Percentiles rank a stretch among this genome's conserved stretches.
These are phyloP conservation scores for Pichia sp. DNA, from an alignment of 1,139 yeast species.

Conservation along the genomic window DNA sequence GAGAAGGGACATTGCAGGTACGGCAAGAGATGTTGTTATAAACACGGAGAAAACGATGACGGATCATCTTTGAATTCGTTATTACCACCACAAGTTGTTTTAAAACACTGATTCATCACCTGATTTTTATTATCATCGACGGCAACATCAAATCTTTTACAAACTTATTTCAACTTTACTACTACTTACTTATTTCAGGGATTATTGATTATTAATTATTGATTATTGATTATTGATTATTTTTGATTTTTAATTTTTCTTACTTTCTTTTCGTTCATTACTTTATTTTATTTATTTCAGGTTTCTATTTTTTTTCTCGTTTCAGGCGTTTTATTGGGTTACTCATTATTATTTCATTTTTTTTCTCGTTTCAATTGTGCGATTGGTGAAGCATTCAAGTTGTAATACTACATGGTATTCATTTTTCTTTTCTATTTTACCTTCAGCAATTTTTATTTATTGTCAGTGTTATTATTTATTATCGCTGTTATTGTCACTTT, in stretches of 20 bases:
- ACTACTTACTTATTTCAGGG: neutral
- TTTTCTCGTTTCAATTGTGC: neutral
- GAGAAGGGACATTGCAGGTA: constrained; percentile 80
- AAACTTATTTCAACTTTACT: neutral
- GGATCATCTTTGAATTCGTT: constrained; percentile 12
- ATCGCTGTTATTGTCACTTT: neutral
- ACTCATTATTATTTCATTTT: neutral
- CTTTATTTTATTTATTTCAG: neutral
- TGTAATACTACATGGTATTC: neutral
- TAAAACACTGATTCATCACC: neutral
- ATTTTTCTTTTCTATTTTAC: neutral
- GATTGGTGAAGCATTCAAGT: neutral
- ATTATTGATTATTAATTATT: neutral
- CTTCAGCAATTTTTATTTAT: neutral
- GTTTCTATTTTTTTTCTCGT: neutral
- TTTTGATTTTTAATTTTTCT: neutral
- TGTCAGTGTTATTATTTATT: neutral
- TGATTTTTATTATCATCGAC: neutral
- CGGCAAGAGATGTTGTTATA: constrained; percentile 89
- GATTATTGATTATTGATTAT: no score
- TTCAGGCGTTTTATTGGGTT: constrained; percentile 1
- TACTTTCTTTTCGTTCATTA: neutral
- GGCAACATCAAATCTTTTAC: neutral
- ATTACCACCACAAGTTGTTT: constrained; percentile 1
- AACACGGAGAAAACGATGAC: constrained; percentile 51